Conservation (phyloP, 176 grass and related monocot genomes). For the Triticum urartu region DNA sequence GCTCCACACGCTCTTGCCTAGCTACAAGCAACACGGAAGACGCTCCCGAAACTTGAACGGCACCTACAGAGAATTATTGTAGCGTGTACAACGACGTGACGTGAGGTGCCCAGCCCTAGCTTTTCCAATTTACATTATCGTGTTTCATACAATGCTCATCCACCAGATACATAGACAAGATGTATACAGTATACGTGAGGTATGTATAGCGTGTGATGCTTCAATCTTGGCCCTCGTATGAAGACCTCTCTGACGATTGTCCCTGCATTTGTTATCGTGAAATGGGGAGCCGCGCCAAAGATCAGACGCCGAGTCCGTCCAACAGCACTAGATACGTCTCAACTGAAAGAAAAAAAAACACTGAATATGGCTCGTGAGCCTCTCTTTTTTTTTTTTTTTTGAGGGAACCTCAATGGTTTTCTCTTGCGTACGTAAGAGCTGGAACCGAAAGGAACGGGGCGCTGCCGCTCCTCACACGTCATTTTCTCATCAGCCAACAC, state of each 20-base stretch:
- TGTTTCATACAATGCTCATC: no score
- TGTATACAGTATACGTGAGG: neutral
- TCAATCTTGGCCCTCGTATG: neutral
- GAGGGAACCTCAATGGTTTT: neutral
- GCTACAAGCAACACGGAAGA: neutral
- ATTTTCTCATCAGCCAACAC: constrained; percentile 19
- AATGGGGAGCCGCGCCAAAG: neutral
- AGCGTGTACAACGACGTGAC: neutral
- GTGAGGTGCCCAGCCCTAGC: neutral
- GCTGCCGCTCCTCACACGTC: neutral
- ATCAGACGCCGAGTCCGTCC: neutral
- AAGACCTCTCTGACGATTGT: neutral
- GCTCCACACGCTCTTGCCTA: neutral
- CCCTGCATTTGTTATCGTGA: neutral
- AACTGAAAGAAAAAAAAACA: neutral
- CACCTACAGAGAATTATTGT: neutral
- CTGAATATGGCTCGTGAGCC: neutral
- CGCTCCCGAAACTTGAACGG: neutral
- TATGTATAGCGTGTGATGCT: neutral
- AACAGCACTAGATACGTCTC: neutral
- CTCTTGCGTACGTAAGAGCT: constrained; percentile 12
- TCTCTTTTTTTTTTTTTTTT: no score
- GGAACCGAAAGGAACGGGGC: neutral
- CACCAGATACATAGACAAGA: no score
- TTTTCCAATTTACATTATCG: neutral